phyloP scores from a whole-genome alignment of 768 basidiomycete species.

The Suillus discolor region DNA sequence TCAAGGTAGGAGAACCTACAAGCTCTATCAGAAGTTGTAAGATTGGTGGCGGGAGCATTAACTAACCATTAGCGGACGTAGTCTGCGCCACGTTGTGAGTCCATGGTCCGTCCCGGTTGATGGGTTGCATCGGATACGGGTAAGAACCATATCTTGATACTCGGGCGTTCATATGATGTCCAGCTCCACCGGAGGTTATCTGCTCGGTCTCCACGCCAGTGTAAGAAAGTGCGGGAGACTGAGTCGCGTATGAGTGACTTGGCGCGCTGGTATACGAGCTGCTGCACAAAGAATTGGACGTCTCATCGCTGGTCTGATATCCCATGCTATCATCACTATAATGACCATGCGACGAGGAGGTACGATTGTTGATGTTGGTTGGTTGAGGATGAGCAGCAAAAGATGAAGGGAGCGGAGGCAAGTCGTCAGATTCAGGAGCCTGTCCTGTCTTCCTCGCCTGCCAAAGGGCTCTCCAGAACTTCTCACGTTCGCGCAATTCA shows the following conservation, averaged over 20 bases:
- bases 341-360: constrained; percentile 40
- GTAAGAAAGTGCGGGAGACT: constrained; percentile 51
- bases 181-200: constrained; percentile 22
- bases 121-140: constrained; percentile 39
- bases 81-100: constrained; percentile 31
- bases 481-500: constrained; percentile 73
- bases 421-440: constrained; percentile 53
- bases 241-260: constrained; percentile 42
- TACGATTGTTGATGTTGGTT: constrained; percentile 34
- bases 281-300: constrained; percentile 42
- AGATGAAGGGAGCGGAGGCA: constrained; percentile 50
- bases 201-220: constrained; percentile 36
- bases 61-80: constrained; percentile 33
- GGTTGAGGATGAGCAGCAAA: constrained; percentile 38
- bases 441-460: constrained; percentile 62
- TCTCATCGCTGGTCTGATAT: constrained; percentile 54
- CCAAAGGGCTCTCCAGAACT: constrained; percentile 70
- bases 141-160: constrained; percentile 57
- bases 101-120: constrained; percentile 34
- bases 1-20: constrained; percentile 59
- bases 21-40: constrained; percentile 37
- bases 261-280: constrained; percentile 46
- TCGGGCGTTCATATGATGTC: constrained; percentile 42
- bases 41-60: constrained; percentile 29
- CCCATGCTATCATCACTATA: constrained; percentile 44